Evolutionary conservation across 352 stramenopile genomes (phyloP), one percentile per base, ranked within the genome.

Genomic region (Pythium aquatile): DNA sequence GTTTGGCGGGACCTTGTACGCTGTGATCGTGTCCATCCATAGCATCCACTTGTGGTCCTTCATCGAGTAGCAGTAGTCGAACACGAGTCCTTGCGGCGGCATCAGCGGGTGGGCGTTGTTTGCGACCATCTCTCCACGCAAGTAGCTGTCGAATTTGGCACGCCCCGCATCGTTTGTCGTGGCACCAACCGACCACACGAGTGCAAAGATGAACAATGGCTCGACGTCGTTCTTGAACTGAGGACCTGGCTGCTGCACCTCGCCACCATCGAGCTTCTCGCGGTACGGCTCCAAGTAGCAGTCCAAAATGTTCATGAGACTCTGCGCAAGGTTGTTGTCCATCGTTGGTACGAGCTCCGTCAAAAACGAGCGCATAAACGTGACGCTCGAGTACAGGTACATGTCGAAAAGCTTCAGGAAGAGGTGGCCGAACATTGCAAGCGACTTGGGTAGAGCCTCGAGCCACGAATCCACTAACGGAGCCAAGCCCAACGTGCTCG

Each of bases 21-120:
- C 55, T 2, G 63, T 72, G n/a, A 98, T 92, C 2, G 91, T 98
- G 49, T 96, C 91, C 88, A 98, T 98, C 94, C 94, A 98, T 1
- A 72, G 75, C 10, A 98, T 68, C 94, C 94, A 98, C 65, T 94
- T 94, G 70, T 94, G 83, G 30, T 79, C 79, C 37, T 93, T 85
- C 29, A 96, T 66, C 51, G 90, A 88, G 53, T 97, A 97, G 64
- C 78, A 93, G 49, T 96, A 98, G 66, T 98, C 91, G 61, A 97
- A 98, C 0, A 98, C 87, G 1, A 93, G 70, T 1, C 88, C 87
- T 3, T 69, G 70, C 0, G 66, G 32, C 5, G 91, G 90, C 35
- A 97, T 69, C 8, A 68, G 52, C 10, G 81, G 82, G 2, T 76
- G 77, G 42, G 69, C 75, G 52, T 90, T 83, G 58, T 90, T 83